These are phyloP conservation scores for Globisporangium rhizosaccharum DNA, from an alignment of 352 stramenopile species.

Conservation along the genomic window DNA sequence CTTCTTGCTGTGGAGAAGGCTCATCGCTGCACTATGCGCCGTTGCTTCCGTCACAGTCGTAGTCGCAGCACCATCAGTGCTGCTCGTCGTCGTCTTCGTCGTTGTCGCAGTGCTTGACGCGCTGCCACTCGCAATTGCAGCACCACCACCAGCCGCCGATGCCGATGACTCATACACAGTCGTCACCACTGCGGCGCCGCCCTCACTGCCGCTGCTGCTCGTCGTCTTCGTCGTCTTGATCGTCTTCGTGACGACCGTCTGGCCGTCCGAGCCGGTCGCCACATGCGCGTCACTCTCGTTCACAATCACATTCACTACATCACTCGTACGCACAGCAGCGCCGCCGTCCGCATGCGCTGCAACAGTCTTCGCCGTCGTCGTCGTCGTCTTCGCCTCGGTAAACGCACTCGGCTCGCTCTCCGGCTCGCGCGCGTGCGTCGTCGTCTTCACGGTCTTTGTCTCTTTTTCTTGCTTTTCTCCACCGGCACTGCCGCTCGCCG, in stretches of 20 bases:
- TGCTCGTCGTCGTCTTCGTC: not conserved
- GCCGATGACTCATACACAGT: no score
- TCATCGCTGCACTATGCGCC: not conserved
- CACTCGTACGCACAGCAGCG: not conserved
- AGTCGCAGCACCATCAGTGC: not conserved
- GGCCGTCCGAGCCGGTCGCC: not conserved
- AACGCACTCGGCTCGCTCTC: conserved; percentile 2
- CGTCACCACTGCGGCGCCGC: no score
- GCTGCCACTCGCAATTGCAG: no score
- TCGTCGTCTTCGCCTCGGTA: not conserved
- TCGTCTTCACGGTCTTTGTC: conserved; percentile 1
- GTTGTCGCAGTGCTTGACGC: not conserved
- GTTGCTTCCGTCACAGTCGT: not conserved
- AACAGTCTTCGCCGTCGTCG: not conserved
- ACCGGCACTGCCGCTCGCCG: not conserved
- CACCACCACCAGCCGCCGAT: no score
- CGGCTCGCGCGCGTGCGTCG: not conserved
- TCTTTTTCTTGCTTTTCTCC: conserved; percentile 5
- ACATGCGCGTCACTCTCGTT: not conserved
- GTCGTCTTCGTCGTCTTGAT: not conserved
- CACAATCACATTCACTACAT: not conserved
- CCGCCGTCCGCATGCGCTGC: not conserved
- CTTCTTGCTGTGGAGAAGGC: no score
- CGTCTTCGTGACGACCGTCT: not conserved
- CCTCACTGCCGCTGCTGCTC: not conserved